Evolutionary conservation across 2,329 filamentous ascomycete genomes (phyloP).

Genomic region (Graphiopsis chlorocephala): DNA sequence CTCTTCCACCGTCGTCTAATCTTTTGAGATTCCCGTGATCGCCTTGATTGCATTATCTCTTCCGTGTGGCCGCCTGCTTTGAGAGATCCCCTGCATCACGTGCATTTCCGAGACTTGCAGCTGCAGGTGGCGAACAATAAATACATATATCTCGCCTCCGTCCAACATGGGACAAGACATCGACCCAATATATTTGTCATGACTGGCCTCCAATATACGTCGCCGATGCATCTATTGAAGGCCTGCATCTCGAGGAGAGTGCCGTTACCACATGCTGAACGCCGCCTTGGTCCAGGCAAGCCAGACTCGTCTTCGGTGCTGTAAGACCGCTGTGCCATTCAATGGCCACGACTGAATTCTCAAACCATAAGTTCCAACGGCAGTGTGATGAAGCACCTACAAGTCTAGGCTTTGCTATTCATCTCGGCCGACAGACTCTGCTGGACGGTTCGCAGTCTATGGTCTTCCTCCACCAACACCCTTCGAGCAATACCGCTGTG

Average conservation of each 20-base stretch:
- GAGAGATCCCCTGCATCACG: too few species aligned
- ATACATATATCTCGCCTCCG: neutral
- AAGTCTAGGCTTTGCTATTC: neutral
- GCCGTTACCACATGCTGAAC: neutral
- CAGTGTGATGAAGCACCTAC: rapidly evolving
- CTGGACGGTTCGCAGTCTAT: neutral
- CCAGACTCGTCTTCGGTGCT: too few species aligned
- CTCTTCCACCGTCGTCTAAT: too few species aligned
- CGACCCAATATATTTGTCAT: too few species aligned
- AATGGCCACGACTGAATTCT: neutral
- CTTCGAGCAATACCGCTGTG: neutral
- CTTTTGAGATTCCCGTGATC: too few species aligned
- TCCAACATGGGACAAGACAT: neutral
- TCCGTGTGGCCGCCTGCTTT: neutral
- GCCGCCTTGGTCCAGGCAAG: neutral
- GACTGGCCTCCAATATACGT: too few species aligned
- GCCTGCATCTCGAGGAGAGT: neutral
- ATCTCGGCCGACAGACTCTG: neutral
- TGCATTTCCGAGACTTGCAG: neutral
- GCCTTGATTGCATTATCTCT: neutral
- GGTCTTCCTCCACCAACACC: neutral
- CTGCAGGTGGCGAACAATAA: neutral
- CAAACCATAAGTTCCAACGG: neutral
- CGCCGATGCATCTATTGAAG: too few species aligned
- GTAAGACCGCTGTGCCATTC: neutral